These are phyloP conservation scores for Daldinia decipiens DNA, from an alignment of 495 filamentous ascomycete genomes.

Conservation along the genomic window DNA sequence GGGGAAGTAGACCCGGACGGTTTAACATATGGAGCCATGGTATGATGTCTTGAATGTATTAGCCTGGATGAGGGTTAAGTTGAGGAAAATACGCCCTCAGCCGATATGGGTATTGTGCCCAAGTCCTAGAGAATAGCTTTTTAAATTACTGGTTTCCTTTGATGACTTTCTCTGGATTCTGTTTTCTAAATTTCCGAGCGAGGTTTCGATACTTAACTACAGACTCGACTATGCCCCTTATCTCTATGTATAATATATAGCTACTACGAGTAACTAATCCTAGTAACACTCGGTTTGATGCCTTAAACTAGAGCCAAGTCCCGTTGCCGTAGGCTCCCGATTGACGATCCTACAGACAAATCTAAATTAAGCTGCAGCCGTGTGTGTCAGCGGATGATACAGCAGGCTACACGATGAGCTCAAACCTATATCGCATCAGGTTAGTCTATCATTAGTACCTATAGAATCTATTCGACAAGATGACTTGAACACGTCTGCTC, in stretches of 20 bases:
- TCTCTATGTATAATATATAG: background rate
- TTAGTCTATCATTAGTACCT: background rate
- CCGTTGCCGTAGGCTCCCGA: background rate
- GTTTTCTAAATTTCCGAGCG: background rate
- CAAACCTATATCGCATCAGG: background rate
- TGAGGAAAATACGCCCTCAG: background rate
- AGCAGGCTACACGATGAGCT: background rate
- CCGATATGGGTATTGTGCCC: background rate
- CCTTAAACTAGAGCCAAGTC: background rate
- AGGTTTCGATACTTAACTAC: background rate
- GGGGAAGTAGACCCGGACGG: background rate
- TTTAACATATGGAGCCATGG: background rate
- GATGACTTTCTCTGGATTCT: background rate
- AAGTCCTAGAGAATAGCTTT: background rate
- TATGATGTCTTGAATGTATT: background rate
- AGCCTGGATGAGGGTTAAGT: background rate
- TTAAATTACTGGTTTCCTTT: background rate
- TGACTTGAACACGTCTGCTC: background rate
- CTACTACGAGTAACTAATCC: background rate
- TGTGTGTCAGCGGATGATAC: background rate
- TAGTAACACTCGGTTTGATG: background rate
- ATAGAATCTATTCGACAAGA: background rate
- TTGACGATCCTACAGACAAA: background rate
- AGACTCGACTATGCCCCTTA: background rate
- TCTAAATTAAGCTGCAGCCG: background rate